Conservation (phyloP, 164 flowering plant genomes). For the Stephania yunnanensis region DNA sequence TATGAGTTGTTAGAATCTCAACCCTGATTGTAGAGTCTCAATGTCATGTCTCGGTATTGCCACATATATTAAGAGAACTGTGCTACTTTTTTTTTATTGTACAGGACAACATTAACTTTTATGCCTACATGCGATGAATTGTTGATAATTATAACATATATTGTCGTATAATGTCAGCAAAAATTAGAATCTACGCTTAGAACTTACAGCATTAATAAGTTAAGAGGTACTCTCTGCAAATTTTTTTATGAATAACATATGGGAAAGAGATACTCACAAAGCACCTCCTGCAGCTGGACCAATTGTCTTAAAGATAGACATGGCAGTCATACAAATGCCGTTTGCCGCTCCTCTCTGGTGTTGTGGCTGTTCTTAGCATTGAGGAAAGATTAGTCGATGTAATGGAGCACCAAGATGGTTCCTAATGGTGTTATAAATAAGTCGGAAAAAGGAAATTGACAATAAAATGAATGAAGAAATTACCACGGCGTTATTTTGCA, state of each 20-base stretch:
- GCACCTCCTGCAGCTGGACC: conserved; percentile 87
- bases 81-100: too few relatives aligned
- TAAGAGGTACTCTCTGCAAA: too few relatives aligned
- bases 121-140: too few relatives aligned
- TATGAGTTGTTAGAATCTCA: too few relatives aligned
- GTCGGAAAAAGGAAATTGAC: neutral
- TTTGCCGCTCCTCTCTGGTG: conserved; percentile 18
- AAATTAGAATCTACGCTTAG: neutral
- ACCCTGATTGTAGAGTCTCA: too few relatives aligned
- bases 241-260: neutral
- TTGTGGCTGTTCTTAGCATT: conserved; percentile 21
- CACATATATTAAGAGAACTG: too few relatives aligned
- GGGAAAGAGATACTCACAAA: conserved; percentile 41
- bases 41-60: too few relatives aligned
- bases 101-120: too few relatives aligned
- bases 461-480: neutral
- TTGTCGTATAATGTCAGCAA: neutral
- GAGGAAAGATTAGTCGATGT: too few relatives aligned
- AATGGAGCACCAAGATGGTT: too few relatives aligned
- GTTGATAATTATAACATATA: too few relatives aligned
- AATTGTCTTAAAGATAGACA: conserved; percentile 64
- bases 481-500: conserved; percentile 68
- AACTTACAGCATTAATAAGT: too few relatives aligned
- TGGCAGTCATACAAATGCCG: conserved; percentile 46
- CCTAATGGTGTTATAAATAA: neutral